These are phyloP conservation scores for Atractiella rhizophila DNA, from an alignment of 768 basidiomycete species.

Conservation along the genomic window DNA sequence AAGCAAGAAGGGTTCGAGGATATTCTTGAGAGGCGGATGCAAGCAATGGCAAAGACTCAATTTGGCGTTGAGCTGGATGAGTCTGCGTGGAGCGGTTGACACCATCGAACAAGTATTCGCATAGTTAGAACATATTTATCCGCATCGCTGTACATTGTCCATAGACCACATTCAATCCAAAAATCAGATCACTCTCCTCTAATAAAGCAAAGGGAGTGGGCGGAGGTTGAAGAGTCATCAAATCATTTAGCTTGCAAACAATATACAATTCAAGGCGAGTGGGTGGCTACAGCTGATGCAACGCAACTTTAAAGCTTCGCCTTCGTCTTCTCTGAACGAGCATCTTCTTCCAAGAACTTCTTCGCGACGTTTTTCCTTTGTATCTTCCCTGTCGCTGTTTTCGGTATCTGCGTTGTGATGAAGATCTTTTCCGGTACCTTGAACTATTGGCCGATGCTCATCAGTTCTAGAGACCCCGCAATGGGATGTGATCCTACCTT, in stretches of 20 bases:
- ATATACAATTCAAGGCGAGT: too few species aligned
- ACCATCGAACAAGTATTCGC: too few species aligned
- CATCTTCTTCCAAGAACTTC: conserved; percentile 10
- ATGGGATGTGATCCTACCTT: conserved; percentile 1
- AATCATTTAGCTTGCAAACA: too few species aligned
- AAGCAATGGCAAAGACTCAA: conserved; percentile 47
- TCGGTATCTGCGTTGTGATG: conserved; percentile 13
- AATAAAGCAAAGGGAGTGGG: too few species aligned
- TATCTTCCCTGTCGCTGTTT: conserved; percentile 17
- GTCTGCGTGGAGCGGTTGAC: conserved; percentile 28
- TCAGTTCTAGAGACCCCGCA: neutral
- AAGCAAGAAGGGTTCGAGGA: conserved; percentile 44
- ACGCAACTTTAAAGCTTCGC: conserved; percentile 9
- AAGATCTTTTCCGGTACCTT: conserved; percentile 13
- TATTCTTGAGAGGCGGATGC: conserved; percentile 48
- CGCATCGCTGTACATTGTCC: too few species aligned
- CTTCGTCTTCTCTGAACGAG: conserved; percentile 5
- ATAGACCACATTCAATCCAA: too few species aligned
- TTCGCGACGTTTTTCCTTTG: conserved; percentile 13
- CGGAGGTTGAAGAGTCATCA: too few species aligned
- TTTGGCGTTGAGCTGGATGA: conserved; percentile 50
- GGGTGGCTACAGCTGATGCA: too few species aligned
- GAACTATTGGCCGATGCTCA: conserved; percentile 9
- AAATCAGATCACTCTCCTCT: too few species aligned
- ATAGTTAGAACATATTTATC: too few species aligned